These are phyloP conservation scores for Sarcodon sp. DNA, from an alignment of 768 basidiomycete species.

Conservation along the genomic window DNA sequence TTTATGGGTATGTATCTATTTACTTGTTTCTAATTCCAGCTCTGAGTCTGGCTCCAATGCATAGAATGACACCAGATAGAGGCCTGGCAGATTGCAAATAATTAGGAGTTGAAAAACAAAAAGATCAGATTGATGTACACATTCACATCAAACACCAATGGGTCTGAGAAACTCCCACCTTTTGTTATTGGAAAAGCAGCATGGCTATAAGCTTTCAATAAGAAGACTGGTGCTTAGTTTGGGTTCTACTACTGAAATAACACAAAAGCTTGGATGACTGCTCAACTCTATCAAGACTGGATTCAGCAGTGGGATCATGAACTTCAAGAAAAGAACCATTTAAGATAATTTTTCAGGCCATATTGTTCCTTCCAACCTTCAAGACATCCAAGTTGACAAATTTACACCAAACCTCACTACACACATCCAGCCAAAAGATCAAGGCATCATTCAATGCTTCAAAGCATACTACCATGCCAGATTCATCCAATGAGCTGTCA, in stretches of 20 bases:
- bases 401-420: constrained; percentile 24
- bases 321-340: constrained; percentile 6
- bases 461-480: constrained; percentile 20
- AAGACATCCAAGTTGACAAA: constrained; percentile 16
- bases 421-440: constrained; percentile 23
- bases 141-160: constrained; percentile 20
- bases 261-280: constrained; percentile 27
- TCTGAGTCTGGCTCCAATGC: too few species aligned
- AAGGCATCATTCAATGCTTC: constrained; percentile 21
- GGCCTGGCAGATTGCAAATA: neutral
- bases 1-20: too few species aligned
- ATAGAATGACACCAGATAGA: too few species aligned
- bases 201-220: constrained; percentile 19
- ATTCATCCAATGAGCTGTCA: constrained; percentile 11
- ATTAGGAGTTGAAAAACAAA: neutral
- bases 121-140: neutral
- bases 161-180: constrained; percentile 16
- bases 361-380: constrained; percentile 12
- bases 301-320: constrained; percentile 13
- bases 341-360: constrained; percentile 23
- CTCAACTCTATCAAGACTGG: constrained; percentile 20
- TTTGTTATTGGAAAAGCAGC: constrained; percentile 23
- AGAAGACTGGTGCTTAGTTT: constrained; percentile 8
- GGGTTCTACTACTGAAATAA: constrained; percentile 25
- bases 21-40: too few species aligned